Base-by-base conservation (phyloP, 2,329 filamentous ascomycete genomes). In the Colletotrichum ledebouriae region DNA sequence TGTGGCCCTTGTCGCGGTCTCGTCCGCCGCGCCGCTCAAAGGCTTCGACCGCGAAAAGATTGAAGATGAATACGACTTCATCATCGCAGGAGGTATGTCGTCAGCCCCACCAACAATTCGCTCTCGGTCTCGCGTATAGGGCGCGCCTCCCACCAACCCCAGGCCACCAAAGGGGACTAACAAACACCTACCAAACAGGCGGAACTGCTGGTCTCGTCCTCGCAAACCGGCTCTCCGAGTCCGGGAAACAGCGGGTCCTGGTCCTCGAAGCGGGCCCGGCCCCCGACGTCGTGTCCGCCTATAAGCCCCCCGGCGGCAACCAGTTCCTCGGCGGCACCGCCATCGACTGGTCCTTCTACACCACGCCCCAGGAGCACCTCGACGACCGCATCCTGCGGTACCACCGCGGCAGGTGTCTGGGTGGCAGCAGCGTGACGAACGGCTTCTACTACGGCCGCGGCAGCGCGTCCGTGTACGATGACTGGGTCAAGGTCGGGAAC, bases 401-500 rank as follows among this genome's bases (percentile, higher is more conserved):
- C 68, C 72, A 75, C 50, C 73, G 75, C 41, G 75, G 75, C 13
- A 70, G 72, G 20, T 73, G 73, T n/a, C 67, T 78, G 4, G 77
- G 77, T n/a, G 76, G 77, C 34, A 75, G 75, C 49, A 77, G 76
- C 15, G 71, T 73, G 4, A 74, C 73, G 25, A 78, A 77, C 52
- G 77, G 76, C 15, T 74, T 78, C 60, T 75, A 74, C 66, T 77
- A 77, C 64, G 76, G 76, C 44, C 71, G 76, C 33, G 75, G 74
- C 10, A 73, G 73, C 42, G 72, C 75, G 4, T 73, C 71, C 37
- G 73, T 78, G 41, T 77, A 77, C 50, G 73, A 78, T 52, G 72
- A 73, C 42, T 79, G 77, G 76, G 75, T 72, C 15, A 64, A 72
- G 5, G 59, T 78, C 7, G 77, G 76, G 5, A 78, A 78, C 56